Base-by-base conservation (phyloP, 495 filamentous ascomycete species). In the Chaetomium cochliodes region DNA sequence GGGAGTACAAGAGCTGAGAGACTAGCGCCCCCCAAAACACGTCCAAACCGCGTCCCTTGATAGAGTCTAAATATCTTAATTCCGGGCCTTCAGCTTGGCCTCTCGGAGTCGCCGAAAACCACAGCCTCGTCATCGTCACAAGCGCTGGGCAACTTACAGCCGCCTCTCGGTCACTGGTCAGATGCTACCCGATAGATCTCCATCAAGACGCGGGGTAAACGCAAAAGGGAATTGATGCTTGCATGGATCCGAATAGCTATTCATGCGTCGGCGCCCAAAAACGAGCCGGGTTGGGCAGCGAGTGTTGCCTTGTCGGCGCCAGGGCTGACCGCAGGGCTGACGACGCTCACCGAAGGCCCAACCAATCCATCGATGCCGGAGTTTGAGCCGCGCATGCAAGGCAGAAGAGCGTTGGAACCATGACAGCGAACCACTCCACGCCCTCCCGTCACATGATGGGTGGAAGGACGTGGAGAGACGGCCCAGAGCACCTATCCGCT, bases 201-300 rank as follows among this genome's bases (percentile, higher is more conserved):
- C 62, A 53, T 54, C 51, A 30, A 47, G 42, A 59, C 20, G 64
- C 39, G 54, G 20, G 33, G 50, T 51, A n/a, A n/a, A n/a, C n/a
- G n/a, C n/a, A n/a, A n/a, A 22, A 41, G 50, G 15, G 5, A 13
- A 53, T 20, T n/a, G 41, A 41, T 62, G 65, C 59, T 56, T 64
- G 52, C 16, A 37, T 13, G 23, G n/a, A 30, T 30, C 28, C 28
- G 28, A 30, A 30, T 30, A 6, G 16, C 20, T 28, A 16, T 33
- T 63, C 41, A 62, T 72, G 71, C 65, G 28, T 68, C 28, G 47
- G 39, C 8, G 66, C 67, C 67, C 69, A 73, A 72, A n/a, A 58
- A 67, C 69, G 58, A 62, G 39, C 49, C 49, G 3, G 11, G 30
- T 68, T 65, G 60, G 63, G 65, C 51, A 58, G 39, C 37, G 52